phyloP scores from a whole-genome alignment of 176 grass and related monocot genomes.

The Triticum aestivum region DNA sequence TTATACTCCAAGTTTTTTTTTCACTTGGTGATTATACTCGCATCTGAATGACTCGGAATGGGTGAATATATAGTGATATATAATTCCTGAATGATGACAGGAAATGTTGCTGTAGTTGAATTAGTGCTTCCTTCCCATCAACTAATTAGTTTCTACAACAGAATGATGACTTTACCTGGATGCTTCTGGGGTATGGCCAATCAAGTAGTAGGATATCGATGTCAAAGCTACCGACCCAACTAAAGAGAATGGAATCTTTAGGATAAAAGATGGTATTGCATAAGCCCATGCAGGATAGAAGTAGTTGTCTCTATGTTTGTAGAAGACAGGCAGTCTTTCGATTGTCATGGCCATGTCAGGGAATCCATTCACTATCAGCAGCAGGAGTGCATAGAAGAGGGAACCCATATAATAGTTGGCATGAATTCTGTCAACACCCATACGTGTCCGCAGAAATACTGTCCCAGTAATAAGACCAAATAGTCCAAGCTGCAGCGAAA shows the following conservation, averaged over 20 bases:
- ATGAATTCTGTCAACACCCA: slow-evolving; percentile 47
- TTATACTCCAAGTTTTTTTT: not conserved
- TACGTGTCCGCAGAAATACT: slow-evolving; percentile 59
- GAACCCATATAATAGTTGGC: slow-evolving; percentile 80
- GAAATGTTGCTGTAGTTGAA: not conserved
- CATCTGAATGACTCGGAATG: not conserved
- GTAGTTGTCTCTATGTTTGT: slow-evolving; percentile 72
- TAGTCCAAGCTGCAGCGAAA: slow-evolving; percentile 48
- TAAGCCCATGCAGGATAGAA: slow-evolving; percentile 93
- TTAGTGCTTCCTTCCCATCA: not conserved
- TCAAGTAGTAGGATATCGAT: slow-evolving; percentile 78
- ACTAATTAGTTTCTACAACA: not conserved
- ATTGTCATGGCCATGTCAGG: slow-evolving; percentile 72
- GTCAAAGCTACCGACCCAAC: slow-evolving; percentile 67
- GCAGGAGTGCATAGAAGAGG: slow-evolving; percentile 57
- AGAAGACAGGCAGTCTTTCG: slow-evolving; percentile 68
- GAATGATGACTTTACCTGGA: slow-evolving; percentile 46
- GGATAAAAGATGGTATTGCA: slow-evolving; percentile 58
- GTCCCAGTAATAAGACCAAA: slow-evolving; percentile 59
- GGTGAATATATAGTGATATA: no score
- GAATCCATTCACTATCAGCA: slow-evolving; percentile 71
- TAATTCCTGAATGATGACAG: not conserved
- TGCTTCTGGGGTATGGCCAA: slow-evolving; percentile 70
- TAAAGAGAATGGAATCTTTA: slow-evolving; percentile 78
- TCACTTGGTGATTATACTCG: not conserved